Evolutionary conservation across 148 eudicot genomes (phyloP), one percentile per base, ranked within the genome.

Genomic region (Rhododendron williamsianum): DNA sequence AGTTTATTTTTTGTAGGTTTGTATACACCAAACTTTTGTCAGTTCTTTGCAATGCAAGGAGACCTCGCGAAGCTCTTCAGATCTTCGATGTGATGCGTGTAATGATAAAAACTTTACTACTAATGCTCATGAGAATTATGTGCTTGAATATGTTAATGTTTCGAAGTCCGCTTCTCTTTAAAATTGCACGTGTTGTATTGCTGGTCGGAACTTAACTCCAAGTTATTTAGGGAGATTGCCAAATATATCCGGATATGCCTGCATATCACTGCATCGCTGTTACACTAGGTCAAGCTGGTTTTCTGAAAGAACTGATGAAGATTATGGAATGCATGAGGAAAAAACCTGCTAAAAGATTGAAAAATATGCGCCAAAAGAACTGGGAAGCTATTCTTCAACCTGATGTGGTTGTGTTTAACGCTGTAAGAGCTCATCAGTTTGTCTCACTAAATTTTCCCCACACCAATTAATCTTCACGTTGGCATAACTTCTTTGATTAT

Each of bases 201-300:
- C 21, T 88, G 88, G 83, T 82, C 27, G 76, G 81, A 88, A 81
- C 84, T 65, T 90, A 81, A 88, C 85, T 81, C 73, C 79, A 65
- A 85, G 83, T 83, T 83, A 52, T 87, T 73, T 88, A 97, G 99
- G 93, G 91, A 67, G 98, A 97, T 85, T 87, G 88, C 90, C 91
- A 94, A 85, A 90, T 95, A 88, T 97, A 97, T 87, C 99, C 99
- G 46, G 99, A 97, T 88, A 92, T 97, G 94, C 92, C 99, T 35
- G 99, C 98, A 74, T 97, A 97, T 89, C 99, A 90, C 88, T 91
- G 94, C 85, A 87, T 94, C 38, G 91, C 98, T 51, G 97, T 97
- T 77, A 92, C 94, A 81, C 94, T 97, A 51, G 98, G 99, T 56
- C 99, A 95, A 93, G 95, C 95, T 90, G 99, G 99, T 86, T 88